Percentiles rank a stretch among this genome's conserved stretches.
These are phyloP conservation scores for Raphanus hybrid DNA, from an alignment of 441 rosid genomes.

Conservation along the genomic window DNA sequence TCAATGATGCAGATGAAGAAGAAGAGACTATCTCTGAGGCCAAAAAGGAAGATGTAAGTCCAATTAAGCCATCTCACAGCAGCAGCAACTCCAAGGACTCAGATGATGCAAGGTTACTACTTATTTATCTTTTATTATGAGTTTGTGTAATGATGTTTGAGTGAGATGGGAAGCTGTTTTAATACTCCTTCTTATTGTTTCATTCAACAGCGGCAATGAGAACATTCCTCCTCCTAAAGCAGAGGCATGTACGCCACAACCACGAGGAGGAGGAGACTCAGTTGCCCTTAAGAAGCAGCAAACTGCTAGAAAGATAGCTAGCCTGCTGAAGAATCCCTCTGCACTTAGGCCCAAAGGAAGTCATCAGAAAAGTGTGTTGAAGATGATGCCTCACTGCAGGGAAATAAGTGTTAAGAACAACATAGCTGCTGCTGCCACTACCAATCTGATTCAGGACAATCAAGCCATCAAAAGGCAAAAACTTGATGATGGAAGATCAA, in stretches of 20 bases:
- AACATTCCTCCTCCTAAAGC: conserved; percentile 34
- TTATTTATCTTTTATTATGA: conserved; percentile 4
- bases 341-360: conserved; percentile 55
- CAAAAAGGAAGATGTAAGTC: conserved; percentile 15
- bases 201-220: conserved; percentile 45
- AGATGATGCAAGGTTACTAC: conserved; percentile 49
- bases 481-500: conserved; percentile 85
- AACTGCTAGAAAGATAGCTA: conserved; percentile 68
- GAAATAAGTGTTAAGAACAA: conserved; percentile 38
- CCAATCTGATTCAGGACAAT: conserved; percentile 75
- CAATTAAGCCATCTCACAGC: conserved; percentile 44
- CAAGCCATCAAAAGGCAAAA: conserved; percentile 96
- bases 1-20: not conserved
- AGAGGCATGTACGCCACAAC: conserved; percentile 73
- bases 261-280: conserved; percentile 41
- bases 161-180: not conserved
- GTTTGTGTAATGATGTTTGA: not conserved
- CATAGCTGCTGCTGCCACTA: conserved; percentile 48
- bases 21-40: not conserved
- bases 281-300: conserved; percentile 63
- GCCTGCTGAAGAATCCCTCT: conserved; percentile 62
- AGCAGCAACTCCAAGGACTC: conserved; percentile 25
- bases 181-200: conserved; percentile 20
- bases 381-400: conserved; percentile 44
- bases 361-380: conserved; percentile 45